Conservation (phyloP, 306 rosid genomes). For the Prunus padus region DNA sequence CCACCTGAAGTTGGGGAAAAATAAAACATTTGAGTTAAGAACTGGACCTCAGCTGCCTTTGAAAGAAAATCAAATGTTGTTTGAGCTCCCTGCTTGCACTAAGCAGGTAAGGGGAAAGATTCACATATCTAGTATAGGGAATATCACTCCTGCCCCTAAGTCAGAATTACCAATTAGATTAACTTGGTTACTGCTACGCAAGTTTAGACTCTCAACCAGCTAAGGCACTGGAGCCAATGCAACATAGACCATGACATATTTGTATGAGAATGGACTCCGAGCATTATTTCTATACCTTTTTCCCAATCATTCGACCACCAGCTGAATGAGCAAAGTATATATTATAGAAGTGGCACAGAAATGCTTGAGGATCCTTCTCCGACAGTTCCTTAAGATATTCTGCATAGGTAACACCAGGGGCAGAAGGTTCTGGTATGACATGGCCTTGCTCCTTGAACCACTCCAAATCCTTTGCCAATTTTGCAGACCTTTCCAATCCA, state of each 20-base stretch:
- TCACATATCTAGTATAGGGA: neutral
- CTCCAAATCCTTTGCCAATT: slow-evolving; percentile 80
- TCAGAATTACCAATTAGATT: neutral
- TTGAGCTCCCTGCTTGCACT: neutral
- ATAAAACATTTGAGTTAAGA: neutral
- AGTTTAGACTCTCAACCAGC: neutral
- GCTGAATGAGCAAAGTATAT: slow-evolving; percentile 93
- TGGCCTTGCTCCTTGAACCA: slow-evolving; percentile 94
- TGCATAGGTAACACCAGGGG: slow-evolving; percentile 72
- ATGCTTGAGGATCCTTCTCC: slow-evolving; percentile 79
- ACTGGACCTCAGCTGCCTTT: slow-evolving; percentile 3
- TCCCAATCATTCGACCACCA: slow-evolving; percentile 97
- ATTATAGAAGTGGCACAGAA: slow-evolving; percentile 93
- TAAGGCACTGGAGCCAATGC: neutral
- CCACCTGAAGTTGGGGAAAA: slow-evolving; percentile 41
- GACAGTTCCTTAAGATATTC: slow-evolving; percentile 74
- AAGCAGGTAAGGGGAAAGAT: neutral
- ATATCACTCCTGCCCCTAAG: neutral
- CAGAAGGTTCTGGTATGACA: slow-evolving; percentile 79
- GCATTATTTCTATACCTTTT: slow-evolving; percentile 48
- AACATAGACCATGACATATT: neutral
- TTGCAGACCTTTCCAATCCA: slow-evolving; percentile 90
- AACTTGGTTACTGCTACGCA: neutral
- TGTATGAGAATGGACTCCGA: slow-evolving; percentile 8
- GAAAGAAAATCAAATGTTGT: neutral